Conservation (phyloP, 257 asterid genomes). For the Scutellaria barbata region DNA sequence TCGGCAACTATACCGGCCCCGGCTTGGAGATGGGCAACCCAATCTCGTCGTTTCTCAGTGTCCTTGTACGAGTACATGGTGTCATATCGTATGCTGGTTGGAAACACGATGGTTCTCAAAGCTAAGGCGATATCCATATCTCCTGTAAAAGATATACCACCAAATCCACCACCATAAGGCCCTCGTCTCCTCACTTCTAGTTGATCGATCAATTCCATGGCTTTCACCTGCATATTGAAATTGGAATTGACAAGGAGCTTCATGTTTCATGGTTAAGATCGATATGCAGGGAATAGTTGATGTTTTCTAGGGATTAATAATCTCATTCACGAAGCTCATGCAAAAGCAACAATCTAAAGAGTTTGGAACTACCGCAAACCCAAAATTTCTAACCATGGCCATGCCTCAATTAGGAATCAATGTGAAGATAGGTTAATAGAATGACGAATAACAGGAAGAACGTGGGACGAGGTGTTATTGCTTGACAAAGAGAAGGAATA, state of each 20-base stretch:
- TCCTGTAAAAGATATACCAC: slow-evolving; percentile 90
- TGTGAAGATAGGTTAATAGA: slow-evolving; percentile 16
- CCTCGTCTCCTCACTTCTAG: slow-evolving; percentile 90
- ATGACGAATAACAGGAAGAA: slow-evolving; percentile 2
- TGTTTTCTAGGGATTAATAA: not conserved
- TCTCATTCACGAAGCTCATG: not conserved
- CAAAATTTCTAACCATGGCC: not conserved
- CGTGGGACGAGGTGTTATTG: not conserved
- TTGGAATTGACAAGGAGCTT: slow-evolving; percentile 6
- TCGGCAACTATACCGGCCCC: slow-evolving; percentile 99
- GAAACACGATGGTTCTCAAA: slow-evolving; percentile 88
- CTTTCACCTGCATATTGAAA: slow-evolving; percentile 67
- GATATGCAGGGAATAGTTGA: not conserved
- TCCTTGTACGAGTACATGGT: slow-evolving; percentile 82
- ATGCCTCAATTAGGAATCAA: slow-evolving; percentile 11
- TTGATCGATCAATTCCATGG: slow-evolving; percentile 92
- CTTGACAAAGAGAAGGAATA: not conserved
- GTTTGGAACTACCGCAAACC: slow-evolving; percentile 3
- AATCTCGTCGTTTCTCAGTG: slow-evolving; percentile 60
- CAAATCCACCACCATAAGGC: slow-evolving; percentile 97
- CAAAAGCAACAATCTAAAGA: not conserved
- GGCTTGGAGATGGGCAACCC: slow-evolving; percentile 94
- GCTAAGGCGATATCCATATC: slow-evolving; percentile 97
- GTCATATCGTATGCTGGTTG: slow-evolving; percentile 69
- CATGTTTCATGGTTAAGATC: not conserved